Evolutionary conservation across 1,139 yeast genomes (phyloP), one percentile per base, ranked within the genome.

Genomic region (Nadsonia commutata): DNA sequence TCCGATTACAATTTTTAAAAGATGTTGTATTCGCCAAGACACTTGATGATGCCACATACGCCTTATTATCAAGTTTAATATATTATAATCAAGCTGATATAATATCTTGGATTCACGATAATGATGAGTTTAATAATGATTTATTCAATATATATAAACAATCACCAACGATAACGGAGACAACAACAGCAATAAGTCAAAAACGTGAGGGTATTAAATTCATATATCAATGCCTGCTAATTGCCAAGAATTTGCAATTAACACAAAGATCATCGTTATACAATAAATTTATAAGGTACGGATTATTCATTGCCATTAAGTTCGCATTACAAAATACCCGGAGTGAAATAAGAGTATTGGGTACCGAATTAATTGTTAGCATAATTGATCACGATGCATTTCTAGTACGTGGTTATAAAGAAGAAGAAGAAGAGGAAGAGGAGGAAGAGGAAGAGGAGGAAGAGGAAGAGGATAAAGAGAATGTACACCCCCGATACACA

Each of bases 381-480:
- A 78, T 86, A 7, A 79, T 88, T 33, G 96, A 88, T 49, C 88
- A 83, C 52, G 96, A 86, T 56, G 80, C 84, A 2, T 63, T 79
- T 3, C 60, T 84, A 40, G 75, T 84, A 18, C 49, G 62, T 5
- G 47, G 51, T 31, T 40, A 50, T 43, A 40, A 38, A 40, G 43
- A 45, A 42, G 21, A 41, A 37, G 22, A 37, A 37, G 27, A 36
- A 41, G 40, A 36, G 17, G 33, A 39, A 36, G 18, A 33, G 21
- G 33, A 38, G 3, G 43, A 40, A 20, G 43, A 22, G 37, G 31
- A 43, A 6, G 41, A 37, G 13, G 39, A 40, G 36, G 40, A 33
- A 31, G 41, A 36, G 19, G 37, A 40, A n/a, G 40, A 40, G 27
- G 40, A 42, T n/a, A 31, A 27, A 17, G 38, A 37, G 13, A 39